Evolutionary conservation across 169 alveolate species (phyloP).

Genomic region (Eimeria sp.): DNA sequence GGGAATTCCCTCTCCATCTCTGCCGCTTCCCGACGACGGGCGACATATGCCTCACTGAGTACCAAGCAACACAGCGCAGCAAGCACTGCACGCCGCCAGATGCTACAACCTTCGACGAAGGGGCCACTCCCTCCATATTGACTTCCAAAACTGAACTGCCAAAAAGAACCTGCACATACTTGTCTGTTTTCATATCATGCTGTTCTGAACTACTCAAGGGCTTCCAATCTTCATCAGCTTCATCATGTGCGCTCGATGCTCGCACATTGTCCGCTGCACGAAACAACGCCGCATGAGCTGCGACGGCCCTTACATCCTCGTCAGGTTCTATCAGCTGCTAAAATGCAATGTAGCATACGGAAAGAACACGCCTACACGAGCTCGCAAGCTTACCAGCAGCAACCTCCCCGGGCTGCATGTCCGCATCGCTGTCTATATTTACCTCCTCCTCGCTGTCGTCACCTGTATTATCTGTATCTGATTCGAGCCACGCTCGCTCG

Average conservation of each 20-base stretch:
- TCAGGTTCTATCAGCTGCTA: not conserved
- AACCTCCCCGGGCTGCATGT: slow-evolving; percentile 27
- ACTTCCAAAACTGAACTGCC: not conserved
- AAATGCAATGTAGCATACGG: not conserved
- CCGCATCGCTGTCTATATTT: slow-evolving; percentile 35
- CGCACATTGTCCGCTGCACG: slow-evolving; percentile 5
- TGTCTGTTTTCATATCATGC: slow-evolving; percentile 34
- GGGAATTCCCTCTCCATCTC: slow-evolving; percentile 77
- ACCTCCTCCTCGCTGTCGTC: slow-evolving; percentile 58
- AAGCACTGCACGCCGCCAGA: not conserved
- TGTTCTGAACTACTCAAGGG: slow-evolving; percentile 20
- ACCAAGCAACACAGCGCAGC: not conserved
- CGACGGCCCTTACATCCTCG: not conserved
- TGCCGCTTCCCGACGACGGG: slow-evolving; percentile 74
- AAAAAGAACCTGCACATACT: not conserved
- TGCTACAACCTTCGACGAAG: not conserved
- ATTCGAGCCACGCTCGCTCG: slow-evolving; percentile 83
- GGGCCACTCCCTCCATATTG: not conserved
- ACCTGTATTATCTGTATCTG: slow-evolving; percentile 65
- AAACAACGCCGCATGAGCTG: not conserved
- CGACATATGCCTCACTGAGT: slow-evolving; percentile 61
- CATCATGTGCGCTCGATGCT: slow-evolving; percentile 21
- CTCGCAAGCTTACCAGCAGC: not conserved
- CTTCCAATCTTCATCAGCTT: slow-evolving; percentile 54
- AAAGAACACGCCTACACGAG: not conserved